Conservation (phyloP, 73 alveolate genomes). For the Durusdinium trenchii region DNA sequence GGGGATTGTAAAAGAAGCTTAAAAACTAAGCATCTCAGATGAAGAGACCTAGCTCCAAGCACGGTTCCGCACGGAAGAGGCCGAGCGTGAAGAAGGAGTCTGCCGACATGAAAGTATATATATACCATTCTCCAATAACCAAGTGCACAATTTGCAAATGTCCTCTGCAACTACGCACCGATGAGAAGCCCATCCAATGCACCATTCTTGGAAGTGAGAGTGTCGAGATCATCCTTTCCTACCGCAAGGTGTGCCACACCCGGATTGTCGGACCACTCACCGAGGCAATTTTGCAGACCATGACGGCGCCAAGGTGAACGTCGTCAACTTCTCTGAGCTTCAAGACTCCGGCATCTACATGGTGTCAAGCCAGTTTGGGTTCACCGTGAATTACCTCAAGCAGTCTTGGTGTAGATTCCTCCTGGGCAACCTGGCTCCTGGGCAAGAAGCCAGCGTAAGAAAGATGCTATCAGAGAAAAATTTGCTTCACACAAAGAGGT, state of each 20-base stretch:
- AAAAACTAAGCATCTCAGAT: too few relatives aligned
- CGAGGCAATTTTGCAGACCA: slow-evolving; percentile 13
- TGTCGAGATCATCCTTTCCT: not conserved
- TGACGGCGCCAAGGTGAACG: slow-evolving; percentile 1
- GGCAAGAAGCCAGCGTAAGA: slow-evolving; percentile 25
- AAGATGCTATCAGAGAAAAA: not conserved
- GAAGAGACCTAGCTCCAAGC: too few relatives aligned
- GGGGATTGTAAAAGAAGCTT: too few relatives aligned
- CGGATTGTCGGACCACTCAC: not conserved
- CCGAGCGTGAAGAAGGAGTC: too few relatives aligned
- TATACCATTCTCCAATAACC: not conserved
- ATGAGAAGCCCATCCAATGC: not conserved
- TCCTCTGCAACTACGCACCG: not conserved
- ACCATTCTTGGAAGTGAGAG: not conserved
- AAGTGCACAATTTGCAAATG: not conserved
- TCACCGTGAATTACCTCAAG: not conserved
- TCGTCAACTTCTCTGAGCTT: not conserved
- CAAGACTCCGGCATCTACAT: not conserved
- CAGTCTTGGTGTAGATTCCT: slow-evolving; percentile 5
- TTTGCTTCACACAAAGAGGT: not conserved
- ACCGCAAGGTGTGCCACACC: not conserved
- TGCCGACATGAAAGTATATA: too few relatives aligned
- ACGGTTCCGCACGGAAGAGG: too few relatives aligned
- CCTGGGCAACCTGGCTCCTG: slow-evolving; percentile 40
- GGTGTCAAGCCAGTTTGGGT: not conserved